Conservation (phyloP, 2,329 filamentous ascomycete genomes). For the Tolypocladium sp. region DNA sequence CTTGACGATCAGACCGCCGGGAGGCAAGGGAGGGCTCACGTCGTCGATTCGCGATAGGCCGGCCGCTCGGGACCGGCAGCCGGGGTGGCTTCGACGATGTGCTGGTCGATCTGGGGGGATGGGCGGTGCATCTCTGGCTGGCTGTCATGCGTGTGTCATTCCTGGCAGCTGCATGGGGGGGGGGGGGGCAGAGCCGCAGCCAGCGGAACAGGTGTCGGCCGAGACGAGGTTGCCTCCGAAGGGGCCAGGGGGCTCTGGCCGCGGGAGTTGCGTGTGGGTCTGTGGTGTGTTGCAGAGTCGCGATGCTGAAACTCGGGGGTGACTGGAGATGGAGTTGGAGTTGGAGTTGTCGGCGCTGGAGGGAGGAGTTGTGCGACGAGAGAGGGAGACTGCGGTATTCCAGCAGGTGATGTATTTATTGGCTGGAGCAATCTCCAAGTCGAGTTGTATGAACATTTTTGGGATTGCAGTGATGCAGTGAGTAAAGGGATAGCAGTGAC, state of each 20-base stretch:
- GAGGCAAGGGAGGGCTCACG: background rate
- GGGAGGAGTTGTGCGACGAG: background rate
- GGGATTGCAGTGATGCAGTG: background rate
- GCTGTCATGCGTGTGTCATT: background rate
- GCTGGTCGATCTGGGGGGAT: background rate
- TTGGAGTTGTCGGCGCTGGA: background rate
- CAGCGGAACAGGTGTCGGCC: background rate
- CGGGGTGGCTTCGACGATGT: background rate
- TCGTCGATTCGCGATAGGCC: background rate
- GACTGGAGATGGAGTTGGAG: background rate
- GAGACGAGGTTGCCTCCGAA: background rate
- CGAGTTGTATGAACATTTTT: background rate
- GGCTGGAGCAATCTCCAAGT: background rate
- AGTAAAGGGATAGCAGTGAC: background rate
- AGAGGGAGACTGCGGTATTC: background rate
- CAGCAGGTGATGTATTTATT: background rate
- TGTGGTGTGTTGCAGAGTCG: background rate
- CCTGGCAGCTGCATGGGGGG: background rate
- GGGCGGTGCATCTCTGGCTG: background rate
- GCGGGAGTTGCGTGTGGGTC: background rate
- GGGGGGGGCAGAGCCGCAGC: background rate
- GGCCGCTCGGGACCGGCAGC: background rate
- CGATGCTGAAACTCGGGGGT: background rate
- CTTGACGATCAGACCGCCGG: background rate
- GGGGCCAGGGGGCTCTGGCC: background rate